Conservation (phyloP, 352 stramenopile species). For the Phytopythium delawarense region DNA sequence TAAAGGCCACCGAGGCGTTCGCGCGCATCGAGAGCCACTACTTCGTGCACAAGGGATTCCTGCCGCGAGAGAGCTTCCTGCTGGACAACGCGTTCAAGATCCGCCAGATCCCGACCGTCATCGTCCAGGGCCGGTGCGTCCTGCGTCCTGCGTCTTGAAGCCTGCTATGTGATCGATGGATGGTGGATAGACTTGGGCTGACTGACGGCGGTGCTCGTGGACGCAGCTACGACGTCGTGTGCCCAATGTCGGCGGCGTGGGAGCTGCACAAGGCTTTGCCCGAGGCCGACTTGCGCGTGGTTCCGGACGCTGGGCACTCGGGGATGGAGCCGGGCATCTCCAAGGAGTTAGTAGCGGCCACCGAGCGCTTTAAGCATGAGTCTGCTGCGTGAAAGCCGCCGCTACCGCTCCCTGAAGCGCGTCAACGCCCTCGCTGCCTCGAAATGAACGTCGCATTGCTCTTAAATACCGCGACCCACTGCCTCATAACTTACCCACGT, state of each 20-base stretch:
- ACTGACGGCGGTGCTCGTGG: slow-evolving; percentile 50
- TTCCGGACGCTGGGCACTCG: slow-evolving; percentile 53
- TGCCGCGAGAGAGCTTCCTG: slow-evolving; percentile 83
- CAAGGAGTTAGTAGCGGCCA: slow-evolving; percentile 41
- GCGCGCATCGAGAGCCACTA: slow-evolving; percentile 93
- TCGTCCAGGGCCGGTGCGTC: slow-evolving; percentile 83
- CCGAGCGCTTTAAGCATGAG: slow-evolving; percentile 28
- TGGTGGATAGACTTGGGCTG: slow-evolving; percentile 3
- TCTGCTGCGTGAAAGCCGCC: neutral
- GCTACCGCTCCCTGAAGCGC: neutral
- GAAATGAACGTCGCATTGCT: neutral
- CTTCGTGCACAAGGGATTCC: slow-evolving; percentile 90
- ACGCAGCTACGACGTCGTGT: slow-evolving; percentile 76
- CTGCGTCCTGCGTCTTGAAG: neutral
- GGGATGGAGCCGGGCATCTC: slow-evolving; percentile 40
- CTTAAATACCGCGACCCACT: slow-evolving; percentile 1
- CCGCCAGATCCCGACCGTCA: slow-evolving; percentile 89
- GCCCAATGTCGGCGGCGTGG: slow-evolving; percentile 63
- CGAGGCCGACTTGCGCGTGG: slow-evolving; percentile 43
- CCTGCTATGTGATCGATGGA: no score
- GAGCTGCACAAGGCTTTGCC: slow-evolving; percentile 65
- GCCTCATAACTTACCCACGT: slow-evolving; percentile 4
- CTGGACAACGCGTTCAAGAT: slow-evolving; percentile 90
- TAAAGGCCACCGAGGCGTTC: slow-evolving; percentile 87
- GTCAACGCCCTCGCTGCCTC: neutral